phyloP scores from a whole-genome alignment of 2,329 filamentous ascomycete genomes.

The Cytospora piceicola region DNA sequence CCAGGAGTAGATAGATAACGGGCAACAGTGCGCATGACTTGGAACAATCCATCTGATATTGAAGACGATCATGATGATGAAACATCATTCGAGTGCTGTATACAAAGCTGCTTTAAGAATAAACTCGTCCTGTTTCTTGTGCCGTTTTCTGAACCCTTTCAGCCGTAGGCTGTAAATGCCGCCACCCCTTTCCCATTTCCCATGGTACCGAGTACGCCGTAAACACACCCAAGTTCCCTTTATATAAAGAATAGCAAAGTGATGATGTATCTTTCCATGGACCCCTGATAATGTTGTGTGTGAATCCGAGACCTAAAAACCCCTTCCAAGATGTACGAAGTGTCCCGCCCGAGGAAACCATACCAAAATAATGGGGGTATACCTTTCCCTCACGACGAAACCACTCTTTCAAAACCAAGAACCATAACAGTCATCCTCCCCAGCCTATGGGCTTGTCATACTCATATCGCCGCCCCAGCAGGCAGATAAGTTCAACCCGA shows the following conservation, averaged over 20 bases:
- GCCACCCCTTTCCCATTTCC: not conserved
- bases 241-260: not conserved
- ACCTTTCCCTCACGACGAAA: not conserved
- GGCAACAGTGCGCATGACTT: not conserved
- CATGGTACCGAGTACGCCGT: not conserved
- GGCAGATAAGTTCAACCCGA: not conserved
- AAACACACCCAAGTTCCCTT: not conserved
- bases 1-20: not conserved
- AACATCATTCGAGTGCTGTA: not conserved
- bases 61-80: not conserved
- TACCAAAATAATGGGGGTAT: not conserved
- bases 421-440: not conserved
- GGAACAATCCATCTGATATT: not conserved
- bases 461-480: not conserved
- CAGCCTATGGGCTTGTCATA: not conserved
- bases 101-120: not conserved
- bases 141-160: constrained; percentile 1
- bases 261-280: not conserved
- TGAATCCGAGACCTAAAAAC: not conserved
- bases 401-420: not conserved
- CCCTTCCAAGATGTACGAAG: not conserved
- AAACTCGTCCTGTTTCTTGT: not conserved
- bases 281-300: not conserved
- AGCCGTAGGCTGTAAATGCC: not conserved
- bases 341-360: not conserved